Evolutionary conservation across 2,329 filamentous ascomycete genomes (phyloP).

Genomic region (Colletotrichum orbiculare): DNA sequence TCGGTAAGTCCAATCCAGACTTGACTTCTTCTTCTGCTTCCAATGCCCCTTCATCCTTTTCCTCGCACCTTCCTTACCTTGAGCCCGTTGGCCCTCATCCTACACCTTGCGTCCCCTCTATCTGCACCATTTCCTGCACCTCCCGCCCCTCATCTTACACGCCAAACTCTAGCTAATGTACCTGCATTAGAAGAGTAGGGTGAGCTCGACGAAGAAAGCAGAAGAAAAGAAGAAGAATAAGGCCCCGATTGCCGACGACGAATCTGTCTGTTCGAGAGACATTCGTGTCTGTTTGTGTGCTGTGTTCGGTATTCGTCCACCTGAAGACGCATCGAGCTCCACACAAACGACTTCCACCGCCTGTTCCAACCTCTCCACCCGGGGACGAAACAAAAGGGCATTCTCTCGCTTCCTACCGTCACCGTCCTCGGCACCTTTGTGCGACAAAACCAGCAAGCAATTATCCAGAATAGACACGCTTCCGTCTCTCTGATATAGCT

Average conservation of each 20-base stretch:
- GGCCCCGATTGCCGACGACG: conserved; percentile 6
- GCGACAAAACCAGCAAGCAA: conserved; percentile 20
- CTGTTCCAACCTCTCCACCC: conserved; percentile 30
- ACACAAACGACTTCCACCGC: conserved; percentile 35
- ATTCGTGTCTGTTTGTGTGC: conserved; percentile 25
- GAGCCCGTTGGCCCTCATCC: conserved; percentile 1
- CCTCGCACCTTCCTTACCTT: conserved; percentile 8
- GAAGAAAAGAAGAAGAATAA: conserved; percentile 18
- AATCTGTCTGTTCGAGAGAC: conserved; percentile 1
- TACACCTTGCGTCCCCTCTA: conserved; percentile 13
- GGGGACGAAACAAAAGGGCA: conserved; percentile 27
- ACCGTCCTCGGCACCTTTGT: conserved; percentile 31
- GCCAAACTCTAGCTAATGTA: conserved; percentile 36
- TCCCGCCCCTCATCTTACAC: conserved; percentile 31
- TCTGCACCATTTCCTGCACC: conserved; percentile 26
- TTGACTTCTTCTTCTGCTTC: conserved; percentile 30
- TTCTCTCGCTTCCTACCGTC: conserved; percentile 36
- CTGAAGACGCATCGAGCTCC: conserved; percentile 19
- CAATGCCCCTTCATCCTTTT: conserved; percentile 33
- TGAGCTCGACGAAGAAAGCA: conserved; percentile 33
- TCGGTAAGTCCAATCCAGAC: conserved; percentile 28
- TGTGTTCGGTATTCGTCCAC: conserved; percentile 21
- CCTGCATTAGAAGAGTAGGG: conserved; percentile 38
- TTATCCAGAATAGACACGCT: conserved; percentile 1
- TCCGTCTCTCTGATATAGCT: conserved; percentile 6